Percentiles rank a stretch among this genome's conserved stretches.
phyloP scores from a whole-genome alignment of 1,284 basidiomycete species.

The Cronartium ribicola region DNA sequence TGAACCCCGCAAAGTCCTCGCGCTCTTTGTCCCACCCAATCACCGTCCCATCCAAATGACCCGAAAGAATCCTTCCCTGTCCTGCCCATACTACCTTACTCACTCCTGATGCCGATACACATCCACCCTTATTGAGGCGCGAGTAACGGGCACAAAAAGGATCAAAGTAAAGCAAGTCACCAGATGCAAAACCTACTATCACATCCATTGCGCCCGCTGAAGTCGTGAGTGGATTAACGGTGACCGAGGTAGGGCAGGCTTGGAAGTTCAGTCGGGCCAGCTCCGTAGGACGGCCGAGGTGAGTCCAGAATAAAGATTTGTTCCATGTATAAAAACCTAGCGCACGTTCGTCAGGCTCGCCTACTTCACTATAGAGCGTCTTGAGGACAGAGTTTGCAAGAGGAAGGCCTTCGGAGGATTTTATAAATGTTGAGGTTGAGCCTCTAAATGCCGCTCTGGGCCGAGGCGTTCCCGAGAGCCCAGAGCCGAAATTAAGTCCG shows the following conservation, averaged over 20 bases:
- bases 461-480: constrained; percentile 23
- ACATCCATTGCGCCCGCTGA: constrained; percentile 76
- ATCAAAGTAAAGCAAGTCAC: constrained; percentile 82
- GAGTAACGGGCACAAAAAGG: constrained; percentile 48
- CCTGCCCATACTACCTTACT: constrained; percentile 50
- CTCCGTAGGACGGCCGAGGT: constrained; percentile 59
- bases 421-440: constrained; percentile 45
- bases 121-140: constrained; percentile 50
- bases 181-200: constrained; percentile 84
- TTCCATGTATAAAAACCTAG: constrained; percentile 46
- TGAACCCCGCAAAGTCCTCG: constrained; percentile 25
- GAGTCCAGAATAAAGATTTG: constrained; percentile 46
- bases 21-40: constrained; percentile 40
- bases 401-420: constrained; percentile 44
- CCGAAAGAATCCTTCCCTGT: background rate
- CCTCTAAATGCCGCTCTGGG: constrained; percentile 45
- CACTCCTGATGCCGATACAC: constrained; percentile 47
- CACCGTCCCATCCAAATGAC: constrained; percentile 28
- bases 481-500: constrained; percentile 4
- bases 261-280: constrained; percentile 79
- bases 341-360: constrained; percentile 6
- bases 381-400: constrained; percentile 43
- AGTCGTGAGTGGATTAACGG: constrained; percentile 71
- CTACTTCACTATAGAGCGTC: constrained; percentile 37
- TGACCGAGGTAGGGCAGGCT: constrained; percentile 80